Conservation (phyloP, 1,139 yeast genomes). For the Debaryomyces udenii region DNA sequence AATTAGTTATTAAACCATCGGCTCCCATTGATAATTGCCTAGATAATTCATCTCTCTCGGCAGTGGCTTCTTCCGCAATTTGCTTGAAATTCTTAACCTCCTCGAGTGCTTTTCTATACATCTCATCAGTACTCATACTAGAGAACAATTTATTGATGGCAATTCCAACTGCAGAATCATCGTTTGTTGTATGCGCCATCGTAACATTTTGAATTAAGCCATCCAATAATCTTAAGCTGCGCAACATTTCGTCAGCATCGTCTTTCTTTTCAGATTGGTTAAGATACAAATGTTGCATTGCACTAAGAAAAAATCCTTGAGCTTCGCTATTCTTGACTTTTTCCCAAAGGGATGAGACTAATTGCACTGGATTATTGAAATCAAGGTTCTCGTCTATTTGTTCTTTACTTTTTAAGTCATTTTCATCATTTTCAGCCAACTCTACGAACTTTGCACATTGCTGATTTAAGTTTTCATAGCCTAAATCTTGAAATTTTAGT, state of each 20-base stretch:
- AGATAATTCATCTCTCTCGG: conserved; percentile 81
- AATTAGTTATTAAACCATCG: conserved; percentile 75
- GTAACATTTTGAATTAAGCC: conserved; percentile 82
- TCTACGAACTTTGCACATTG: conserved; percentile 69
- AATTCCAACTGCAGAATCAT: conserved; percentile 76
- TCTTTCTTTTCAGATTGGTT: conserved; percentile 63
- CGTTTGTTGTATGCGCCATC: conserved; percentile 62
- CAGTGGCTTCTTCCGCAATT: conserved; percentile 76
- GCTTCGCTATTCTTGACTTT: conserved; percentile 70
- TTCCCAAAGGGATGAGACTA: conserved; percentile 71
- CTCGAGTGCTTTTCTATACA: conserved; percentile 74
- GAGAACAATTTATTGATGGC: conserved; percentile 80
- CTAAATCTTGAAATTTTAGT: conserved; percentile 60
- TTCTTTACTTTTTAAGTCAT: conserved; percentile 62
- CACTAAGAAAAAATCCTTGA: conserved; percentile 71
- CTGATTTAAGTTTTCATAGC: conserved; percentile 64
- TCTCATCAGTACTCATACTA: conserved; percentile 87
- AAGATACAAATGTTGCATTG: conserved; percentile 82
- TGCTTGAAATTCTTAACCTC: conserved; percentile 71
- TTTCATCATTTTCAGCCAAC: conserved; percentile 70
- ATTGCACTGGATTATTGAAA: conserved; percentile 74
- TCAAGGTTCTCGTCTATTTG: conserved; percentile 63
- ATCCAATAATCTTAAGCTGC: conserved; percentile 79
- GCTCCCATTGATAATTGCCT: conserved; percentile 79
- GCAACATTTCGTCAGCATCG: conserved; percentile 51